Percentiles rank a stretch among this genome's conserved stretches.
Conservation (phyloP, 2,329 filamentous ascomycete genomes). For the Aspergillus pseudoterreus region DNA sequence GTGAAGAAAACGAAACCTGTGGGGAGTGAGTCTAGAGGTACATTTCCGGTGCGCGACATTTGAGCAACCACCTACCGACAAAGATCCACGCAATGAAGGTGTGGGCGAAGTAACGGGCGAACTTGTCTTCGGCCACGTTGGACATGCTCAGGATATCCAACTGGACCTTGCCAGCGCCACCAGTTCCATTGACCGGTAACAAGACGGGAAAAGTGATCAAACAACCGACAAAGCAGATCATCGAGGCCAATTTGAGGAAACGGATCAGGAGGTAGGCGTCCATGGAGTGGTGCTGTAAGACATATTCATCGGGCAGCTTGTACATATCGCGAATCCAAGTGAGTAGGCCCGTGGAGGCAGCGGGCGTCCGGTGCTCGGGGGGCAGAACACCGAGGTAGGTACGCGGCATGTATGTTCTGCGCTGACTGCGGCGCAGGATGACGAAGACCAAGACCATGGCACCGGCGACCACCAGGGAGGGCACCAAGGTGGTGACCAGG, state of each 20-base stretch:
- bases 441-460: slow-evolving; percentile 49
- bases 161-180: slow-evolving; percentile 60
- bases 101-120: slow-evolving; percentile 76
- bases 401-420: slow-evolving; percentile 52
- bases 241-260: slow-evolving; percentile 73
- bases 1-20: slow-evolving; percentile 80
- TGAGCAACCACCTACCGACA: slow-evolving; percentile 48
- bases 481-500: slow-evolving; percentile 48
- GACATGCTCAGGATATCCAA: slow-evolving; percentile 76
- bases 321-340: slow-evolving; percentile 68
- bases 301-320: slow-evolving; percentile 67
- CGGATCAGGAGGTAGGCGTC: slow-evolving; percentile 90
- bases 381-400: slow-evolving; percentile 54
- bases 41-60: not conserved
- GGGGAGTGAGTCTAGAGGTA: not conserved
- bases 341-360: slow-evolving; percentile 58
- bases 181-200: slow-evolving; percentile 85
- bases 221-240: slow-evolving; percentile 79
- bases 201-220: slow-evolving; percentile 83
- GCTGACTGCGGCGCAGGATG: slow-evolving; percentile 47
- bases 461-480: slow-evolving; percentile 43
- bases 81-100: slow-evolving; percentile 77
- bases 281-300: slow-evolving; percentile 85
- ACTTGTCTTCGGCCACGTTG: slow-evolving; percentile 59
- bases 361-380: slow-evolving; percentile 54